Base-by-base conservation (phyloP, 1,139 yeast species). In the Kluyveromyces sp. region DNA sequence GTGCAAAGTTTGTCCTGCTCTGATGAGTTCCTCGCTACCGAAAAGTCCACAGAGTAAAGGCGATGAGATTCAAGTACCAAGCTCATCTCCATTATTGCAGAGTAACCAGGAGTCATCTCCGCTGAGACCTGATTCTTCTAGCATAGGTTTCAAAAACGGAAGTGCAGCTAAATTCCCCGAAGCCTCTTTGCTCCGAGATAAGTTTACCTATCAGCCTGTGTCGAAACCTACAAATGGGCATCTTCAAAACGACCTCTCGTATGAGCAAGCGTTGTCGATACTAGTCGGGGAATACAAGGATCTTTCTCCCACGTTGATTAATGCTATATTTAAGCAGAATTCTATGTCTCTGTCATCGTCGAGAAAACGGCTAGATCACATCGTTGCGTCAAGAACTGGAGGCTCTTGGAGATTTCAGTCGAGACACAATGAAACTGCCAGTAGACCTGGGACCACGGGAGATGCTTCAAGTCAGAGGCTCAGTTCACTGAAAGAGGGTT, bases 261-360 rank as follows among this genome's bases (percentile, higher is more conserved):
- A 43, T 25, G 43, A 34, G 15, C 32, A 34, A 3, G 52, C 50
- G 22, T 45, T 57, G 9, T 45, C 49, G 3, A 34, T 35, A 3
- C 45, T 60, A 38, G 46, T 50, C 4, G 39, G 39, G 3, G 63
- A 60, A 73, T 65, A 73, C 71, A 58, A 75, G 68, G 44, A 70
- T 73, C 58, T 71, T 76, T 49, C 71, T 67, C 49, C 71, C 6
- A 69, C 77, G 29, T 74, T 78, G 48, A 71, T 82, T 31, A 73
- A 77, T 49, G 77, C 77, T 41, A 83, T 82, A 1, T 77, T 79
- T 56, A 79, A 76, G 41, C 73, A 75, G 29, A 80, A 78, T 33
- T 74, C 77, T 41, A 78, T 79, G 9, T 74, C 79, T 46, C 59
- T 79, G 28, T 69, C 79, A 46, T 73, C 74, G 41, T 74, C 83